Percentiles rank a stretch among this genome's conserved stretches.
Evolutionary conservation across 257 asterid genomes (phyloP).

Genomic region (Jaltomata sinuosa): DNA sequence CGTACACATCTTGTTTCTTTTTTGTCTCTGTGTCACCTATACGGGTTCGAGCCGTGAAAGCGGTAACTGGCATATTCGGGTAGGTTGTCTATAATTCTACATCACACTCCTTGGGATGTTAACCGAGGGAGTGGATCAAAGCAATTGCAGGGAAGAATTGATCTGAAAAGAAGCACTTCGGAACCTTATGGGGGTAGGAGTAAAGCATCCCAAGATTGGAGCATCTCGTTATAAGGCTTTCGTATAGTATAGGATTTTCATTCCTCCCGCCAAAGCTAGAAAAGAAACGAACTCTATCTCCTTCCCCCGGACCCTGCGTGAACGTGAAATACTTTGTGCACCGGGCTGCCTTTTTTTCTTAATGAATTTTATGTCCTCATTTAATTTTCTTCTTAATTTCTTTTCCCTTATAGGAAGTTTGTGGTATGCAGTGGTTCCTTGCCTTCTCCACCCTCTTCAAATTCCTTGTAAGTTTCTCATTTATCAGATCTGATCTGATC

Average conservation of each 20-base stretch:
- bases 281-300: too few species aligned
- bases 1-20: not conserved
- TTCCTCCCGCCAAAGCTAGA: too few species aligned
- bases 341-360: too few species aligned
- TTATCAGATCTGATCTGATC: not conserved
- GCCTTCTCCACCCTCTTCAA: constrained; percentile 42
- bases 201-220: too few species aligned
- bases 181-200: too few species aligned
- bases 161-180: too few species aligned
- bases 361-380: not conserved
- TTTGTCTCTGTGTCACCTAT: too few species aligned
- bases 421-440: constrained; percentile 20
- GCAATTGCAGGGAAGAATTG: too few species aligned
- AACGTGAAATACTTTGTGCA: not conserved
- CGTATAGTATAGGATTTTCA: too few species aligned
- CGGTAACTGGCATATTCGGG: too few species aligned
- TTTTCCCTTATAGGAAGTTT: constrained; percentile 5
- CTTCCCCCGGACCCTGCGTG: not conserved
- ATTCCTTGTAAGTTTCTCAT: constrained; percentile 28
- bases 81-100: not conserved
- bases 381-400: not conserved
- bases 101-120: not conserved
- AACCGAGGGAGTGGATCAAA: too few species aligned
- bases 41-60: not conserved
- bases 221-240: too few species aligned